phyloP scores from a whole-genome alignment of 2,329 filamentous ascomycete species.

The Venturia pyrina region DNA sequence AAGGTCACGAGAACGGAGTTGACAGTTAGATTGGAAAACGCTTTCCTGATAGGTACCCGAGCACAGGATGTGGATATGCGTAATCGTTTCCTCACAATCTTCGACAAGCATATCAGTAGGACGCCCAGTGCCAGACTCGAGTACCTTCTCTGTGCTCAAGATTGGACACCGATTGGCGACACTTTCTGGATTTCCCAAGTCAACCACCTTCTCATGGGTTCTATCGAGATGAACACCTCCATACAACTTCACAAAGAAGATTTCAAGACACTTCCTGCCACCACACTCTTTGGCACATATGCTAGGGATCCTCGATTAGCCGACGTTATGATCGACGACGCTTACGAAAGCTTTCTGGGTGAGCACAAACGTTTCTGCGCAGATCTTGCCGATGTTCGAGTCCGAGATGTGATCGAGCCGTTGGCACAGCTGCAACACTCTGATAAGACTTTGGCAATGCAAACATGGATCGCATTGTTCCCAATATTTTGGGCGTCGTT shows the following conservation, averaged over 20 bases:
- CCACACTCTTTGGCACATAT: slow-evolving; percentile 63
- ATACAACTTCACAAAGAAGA: slow-evolving; percentile 75
- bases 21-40: slow-evolving; percentile 94
- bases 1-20: slow-evolving; percentile 92
- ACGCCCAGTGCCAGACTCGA: slow-evolving; percentile 79
- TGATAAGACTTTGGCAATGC: slow-evolving; percentile 69
- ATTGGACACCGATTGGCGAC: slow-evolving; percentile 91
- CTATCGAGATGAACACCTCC: slow-evolving; percentile 72
- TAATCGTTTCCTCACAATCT: slow-evolving; percentile 91
- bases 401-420: slow-evolving; percentile 81
- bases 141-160: slow-evolving; percentile 84
- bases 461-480: slow-evolving; percentile 86
- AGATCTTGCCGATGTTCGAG: slow-evolving; percentile 76
- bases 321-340: slow-evolving; percentile 67
- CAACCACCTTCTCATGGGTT: slow-evolving; percentile 83
- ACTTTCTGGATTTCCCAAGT: slow-evolving; percentile 97
- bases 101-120: slow-evolving; percentile 89
- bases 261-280: slow-evolving; percentile 66
- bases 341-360: slow-evolving; percentile 68
- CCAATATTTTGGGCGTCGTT: slow-evolving; percentile 89
- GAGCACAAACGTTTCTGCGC: slow-evolving; percentile 72
- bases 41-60: slow-evolving; percentile 89
- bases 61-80: slow-evolving; percentile 94
- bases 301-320: slow-evolving; percentile 55
- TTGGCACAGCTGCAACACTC: slow-evolving; percentile 86